Conservation (phyloP, 2,329 filamentous ascomycete genomes). For the Microsporum ferrugineum region DNA sequence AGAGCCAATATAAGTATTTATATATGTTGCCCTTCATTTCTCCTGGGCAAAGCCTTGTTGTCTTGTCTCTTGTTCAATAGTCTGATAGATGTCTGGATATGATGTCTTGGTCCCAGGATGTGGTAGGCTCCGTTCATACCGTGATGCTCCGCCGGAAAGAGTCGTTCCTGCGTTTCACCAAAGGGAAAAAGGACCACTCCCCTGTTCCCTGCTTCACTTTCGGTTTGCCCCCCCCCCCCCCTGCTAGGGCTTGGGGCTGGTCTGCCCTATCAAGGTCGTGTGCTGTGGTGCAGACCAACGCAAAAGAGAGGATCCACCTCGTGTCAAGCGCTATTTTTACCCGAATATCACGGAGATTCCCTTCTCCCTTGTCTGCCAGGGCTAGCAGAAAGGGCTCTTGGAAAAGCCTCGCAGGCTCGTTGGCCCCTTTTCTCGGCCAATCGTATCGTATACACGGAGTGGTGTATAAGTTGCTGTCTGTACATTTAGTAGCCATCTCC, state of each 20-base stretch:
- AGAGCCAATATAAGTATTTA: neutral
- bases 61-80: neutral
- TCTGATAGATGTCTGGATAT: neutral
- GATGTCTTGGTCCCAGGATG: neutral
- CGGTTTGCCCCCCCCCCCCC: neutral
- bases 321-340: constrained; percentile 1
- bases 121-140: neutral
- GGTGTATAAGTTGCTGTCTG: neutral
- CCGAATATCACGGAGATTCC: neutral
- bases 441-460: neutral
- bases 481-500: neutral
- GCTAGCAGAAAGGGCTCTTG: neutral
- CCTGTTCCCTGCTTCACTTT: neutral
- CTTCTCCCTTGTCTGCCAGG: neutral
- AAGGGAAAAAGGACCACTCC: neutral
- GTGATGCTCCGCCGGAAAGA: neutral
- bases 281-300: neutral
- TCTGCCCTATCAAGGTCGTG: neutral
- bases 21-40: neutral
- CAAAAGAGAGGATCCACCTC: neutral
- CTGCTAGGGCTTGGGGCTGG: neutral
- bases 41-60: neutral
- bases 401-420: neutral
- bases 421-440: neutral
- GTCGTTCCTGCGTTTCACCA: neutral